Base-by-base conservation (phyloP, 768 basidiomycete species). In the Hypholoma fasciculare region DNA sequence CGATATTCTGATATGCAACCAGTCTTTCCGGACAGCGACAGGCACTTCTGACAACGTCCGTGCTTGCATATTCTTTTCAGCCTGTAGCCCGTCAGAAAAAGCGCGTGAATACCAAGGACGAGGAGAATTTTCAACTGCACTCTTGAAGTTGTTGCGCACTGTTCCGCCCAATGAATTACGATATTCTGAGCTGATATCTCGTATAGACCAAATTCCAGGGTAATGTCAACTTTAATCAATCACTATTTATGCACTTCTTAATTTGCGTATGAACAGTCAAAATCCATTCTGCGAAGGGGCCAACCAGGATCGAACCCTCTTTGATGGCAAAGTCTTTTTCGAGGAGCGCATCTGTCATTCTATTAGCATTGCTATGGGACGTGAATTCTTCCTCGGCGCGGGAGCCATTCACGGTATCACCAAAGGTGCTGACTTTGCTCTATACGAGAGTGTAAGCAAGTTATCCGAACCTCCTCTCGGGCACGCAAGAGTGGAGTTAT, bases 201-300 rank as follows among this genome's bases (percentile, higher is more conserved):
- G 49, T 5, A 59, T 63, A 9, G 61, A 60, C 47, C 48, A n/a
- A 17, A 56, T 63, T 39, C 61, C 61, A 2, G 43, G 55, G 61
- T 63, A 46, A 48, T 17, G 4, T 12, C 13, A 20, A 27, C 30
- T 34, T 9, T 7, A 34, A 34, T 30, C 27, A 34, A 34, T 6
- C 20, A 26, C 11, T 60, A n/a, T 26, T 37, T 44, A n/a, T n/a
- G 14, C 43, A 17, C 36, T 11, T 36, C 50, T 13, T 47, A 23
- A 19, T 19, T n/a, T 44, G 9, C 17, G 19, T 26, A 16, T 9
- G 9, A 14, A 46, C 38, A 63, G 63, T 34, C 63, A 64, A 49
- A 64, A 56, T 40, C 60, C 60, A 6, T 57, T 57, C 39, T 64
- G 63, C 19, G 60, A 61, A 51, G 60, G 63, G 3, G 50, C 51